Evolutionary conservation across 2,329 filamentous ascomycete species (phyloP), one percentile per base, ranked within the genome.

Genomic region (Myrmaecium sp.): DNA sequence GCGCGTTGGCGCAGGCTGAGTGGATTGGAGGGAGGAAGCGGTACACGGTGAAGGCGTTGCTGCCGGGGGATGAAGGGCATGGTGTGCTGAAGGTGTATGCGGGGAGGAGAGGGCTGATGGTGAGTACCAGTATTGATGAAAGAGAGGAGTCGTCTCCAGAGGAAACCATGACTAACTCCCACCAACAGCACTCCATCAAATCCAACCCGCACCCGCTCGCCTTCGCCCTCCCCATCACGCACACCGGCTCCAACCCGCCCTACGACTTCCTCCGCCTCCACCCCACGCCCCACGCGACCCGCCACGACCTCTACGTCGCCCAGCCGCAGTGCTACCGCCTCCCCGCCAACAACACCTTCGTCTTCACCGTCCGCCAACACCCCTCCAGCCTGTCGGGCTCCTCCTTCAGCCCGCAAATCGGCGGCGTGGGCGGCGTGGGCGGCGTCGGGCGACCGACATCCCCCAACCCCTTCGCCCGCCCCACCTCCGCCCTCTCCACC

Each of bases 301-400:
- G 86, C 21, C 84, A 98, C 51, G 89, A 98, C 47, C 74, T 98
- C 31, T 98, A 98, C 51, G 80, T 98, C 35, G 80, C 84, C 23
- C 89, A 95, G 46, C 89, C 91, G 1, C 91, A 98, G 51, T 98
- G 89, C 49, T 68, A 76, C 36, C 71, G 74, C 14, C 62, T 98
- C 15, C 84, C 82, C 2, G 63, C 92, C 30, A 94, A 95, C 58
- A 95, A 98, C 48, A 98, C 89, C 0, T 98, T 94, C 46, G 86
- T 98, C 15, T 98, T 98, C 51, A 79, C 79, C 28, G 78, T 98
- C 33, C 79, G 89, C 23, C 89, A 98, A 46, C 84, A 98, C 46
- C 80, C 84, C 0, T 76, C 81, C 1, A 66, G 65, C 1, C 53
- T 66, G 1, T 52, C 53, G 2, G 44, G 53, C 25, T 41, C 47